Conservation (phyloP, 2,329 filamentous ascomycete species). For the Tolypocladium tundrense region DNA sequence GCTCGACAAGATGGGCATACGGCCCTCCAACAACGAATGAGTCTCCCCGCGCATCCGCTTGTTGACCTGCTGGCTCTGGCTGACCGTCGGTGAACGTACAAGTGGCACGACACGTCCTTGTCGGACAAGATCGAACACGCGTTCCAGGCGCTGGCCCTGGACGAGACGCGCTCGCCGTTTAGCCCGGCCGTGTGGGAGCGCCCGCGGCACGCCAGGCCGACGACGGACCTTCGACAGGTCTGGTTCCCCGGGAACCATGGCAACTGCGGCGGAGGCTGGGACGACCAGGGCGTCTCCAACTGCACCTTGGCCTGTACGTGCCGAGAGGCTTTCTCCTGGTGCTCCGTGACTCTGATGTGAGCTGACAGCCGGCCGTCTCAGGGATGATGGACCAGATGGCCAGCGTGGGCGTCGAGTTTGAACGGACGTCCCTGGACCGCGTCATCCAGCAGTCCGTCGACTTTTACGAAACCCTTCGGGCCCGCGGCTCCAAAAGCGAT, state of each 20-base stretch:
- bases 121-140: conserved; percentile 44
- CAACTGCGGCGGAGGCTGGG: conserved; percentile 61
- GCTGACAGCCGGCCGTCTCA: conserved; percentile 10
- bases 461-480: conserved; percentile 17
- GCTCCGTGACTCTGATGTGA: background rate
- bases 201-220: conserved; percentile 22
- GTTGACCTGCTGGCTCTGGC: conserved; percentile 12
- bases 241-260: conserved; percentile 66
- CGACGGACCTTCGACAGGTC: conserved; percentile 37
- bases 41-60: conserved; percentile 13
- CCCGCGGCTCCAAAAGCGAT: conserved; percentile 4
- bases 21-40: conserved; percentile 34
- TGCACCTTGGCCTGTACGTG: conserved; percentile 28
- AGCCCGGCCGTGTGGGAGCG: conserved; percentile 46
- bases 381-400: conserved; percentile 49
- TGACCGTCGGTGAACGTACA: conserved; percentile 29
- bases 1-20: conserved; percentile 36
- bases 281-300: conserved; percentile 34
- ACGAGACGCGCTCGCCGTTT: conserved; percentile 45
- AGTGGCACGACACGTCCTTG: conserved; percentile 43
- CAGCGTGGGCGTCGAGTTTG: conserved; percentile 40
- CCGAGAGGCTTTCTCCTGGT: fast-evolving
- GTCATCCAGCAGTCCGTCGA: conserved; percentile 24
- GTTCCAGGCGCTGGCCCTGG: conserved; percentile 49
- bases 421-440: conserved; percentile 28